Evolutionary conservation across 2,329 filamentous ascomycete genomes (phyloP).

Genomic region (Elsinoe fawcettii): DNA sequence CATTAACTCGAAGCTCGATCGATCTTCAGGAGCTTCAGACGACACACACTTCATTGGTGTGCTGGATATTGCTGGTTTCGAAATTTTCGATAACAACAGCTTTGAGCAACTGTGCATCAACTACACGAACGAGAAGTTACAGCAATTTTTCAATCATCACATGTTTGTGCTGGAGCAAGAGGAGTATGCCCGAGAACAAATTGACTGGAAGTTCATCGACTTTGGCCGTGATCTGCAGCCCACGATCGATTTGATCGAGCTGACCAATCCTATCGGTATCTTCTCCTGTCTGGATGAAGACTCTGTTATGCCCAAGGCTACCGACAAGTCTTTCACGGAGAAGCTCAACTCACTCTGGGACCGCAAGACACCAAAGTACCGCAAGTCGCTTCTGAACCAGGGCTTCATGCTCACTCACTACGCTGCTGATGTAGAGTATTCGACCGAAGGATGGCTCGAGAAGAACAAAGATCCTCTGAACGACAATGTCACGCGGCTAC

Average conservation of each 20-base stretch:
- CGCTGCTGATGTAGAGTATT: constrained; percentile 95
- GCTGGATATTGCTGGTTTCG: constrained; percentile 96
- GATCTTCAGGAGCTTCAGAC: constrained; percentile 71
- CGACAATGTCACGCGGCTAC: constrained; percentile 86
- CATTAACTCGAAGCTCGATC: constrained; percentile 86
- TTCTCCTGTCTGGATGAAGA: constrained; percentile 98
- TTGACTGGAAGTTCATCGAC: constrained; percentile 99
- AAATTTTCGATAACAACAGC: constrained; percentile 97
- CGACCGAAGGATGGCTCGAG: constrained; percentile 88
- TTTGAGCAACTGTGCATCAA: constrained; percentile 99
- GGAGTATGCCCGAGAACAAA: constrained; percentile 93
- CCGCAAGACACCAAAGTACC: constrained; percentile 89
- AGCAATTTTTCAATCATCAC: constrained; percentile 99
- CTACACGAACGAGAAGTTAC: constrained; percentile 98
- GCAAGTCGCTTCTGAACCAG: constrained; percentile 75
- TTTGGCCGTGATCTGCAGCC: constrained; percentile 95
- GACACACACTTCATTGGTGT: constrained; percentile 96
- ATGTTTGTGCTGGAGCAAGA: constrained; percentile 99
- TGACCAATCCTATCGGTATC: constrained; percentile 95
- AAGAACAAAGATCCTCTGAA: constrained; percentile 99
- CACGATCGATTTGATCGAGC: constrained; percentile 92
- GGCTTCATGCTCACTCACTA: constrained; percentile 97
- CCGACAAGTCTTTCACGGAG: constrained; percentile 92
- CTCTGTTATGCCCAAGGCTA: constrained; percentile 97
- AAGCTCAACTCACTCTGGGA: constrained; percentile 97